Percentiles rank a stretch among this genome's conserved stretches.
Evolutionary conservation across 108 stramenopile species (phyloP).

Genomic region (Cyclotella atomus): DNA sequence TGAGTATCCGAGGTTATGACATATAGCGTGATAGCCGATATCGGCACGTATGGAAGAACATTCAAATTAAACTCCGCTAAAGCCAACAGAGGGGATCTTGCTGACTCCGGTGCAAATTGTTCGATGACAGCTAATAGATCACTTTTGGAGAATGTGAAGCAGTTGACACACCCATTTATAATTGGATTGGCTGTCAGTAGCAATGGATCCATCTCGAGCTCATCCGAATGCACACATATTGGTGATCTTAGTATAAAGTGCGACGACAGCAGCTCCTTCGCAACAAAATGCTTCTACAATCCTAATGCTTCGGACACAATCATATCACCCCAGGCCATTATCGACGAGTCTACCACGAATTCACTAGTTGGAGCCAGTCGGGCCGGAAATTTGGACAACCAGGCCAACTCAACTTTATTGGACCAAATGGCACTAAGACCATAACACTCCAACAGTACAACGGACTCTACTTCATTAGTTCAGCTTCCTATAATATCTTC

Average conservation of each 20-base stretch:
- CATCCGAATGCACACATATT: background rate
- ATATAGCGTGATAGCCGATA: background rate
- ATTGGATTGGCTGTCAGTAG: background rate
- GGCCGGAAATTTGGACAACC: background rate
- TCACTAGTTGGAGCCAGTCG: background rate
- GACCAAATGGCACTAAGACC: background rate
- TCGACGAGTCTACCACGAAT: background rate
- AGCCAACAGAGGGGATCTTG: background rate
- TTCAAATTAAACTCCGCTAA: background rate
- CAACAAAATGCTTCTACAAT: conserved; percentile 5
- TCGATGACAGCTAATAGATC: background rate
- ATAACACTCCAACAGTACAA: conserved; percentile 8
- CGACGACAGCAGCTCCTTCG: background rate
- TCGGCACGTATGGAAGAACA: too few species aligned
- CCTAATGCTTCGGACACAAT: too few species aligned
- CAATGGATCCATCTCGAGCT: background rate
- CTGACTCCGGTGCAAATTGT: background rate
- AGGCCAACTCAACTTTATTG: background rate
- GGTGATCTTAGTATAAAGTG: background rate
- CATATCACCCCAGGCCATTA: background rate
- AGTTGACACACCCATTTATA: background rate
- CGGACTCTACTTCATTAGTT: conserved; percentile 5
- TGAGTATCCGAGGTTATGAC: background rate
- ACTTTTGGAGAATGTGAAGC: background rate
- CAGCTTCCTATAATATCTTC: background rate